These are phyloP conservation scores for Cercospora sp. DNA, from an alignment of 2,329 filamentous ascomycete genomes.

Conservation along the genomic window DNA sequence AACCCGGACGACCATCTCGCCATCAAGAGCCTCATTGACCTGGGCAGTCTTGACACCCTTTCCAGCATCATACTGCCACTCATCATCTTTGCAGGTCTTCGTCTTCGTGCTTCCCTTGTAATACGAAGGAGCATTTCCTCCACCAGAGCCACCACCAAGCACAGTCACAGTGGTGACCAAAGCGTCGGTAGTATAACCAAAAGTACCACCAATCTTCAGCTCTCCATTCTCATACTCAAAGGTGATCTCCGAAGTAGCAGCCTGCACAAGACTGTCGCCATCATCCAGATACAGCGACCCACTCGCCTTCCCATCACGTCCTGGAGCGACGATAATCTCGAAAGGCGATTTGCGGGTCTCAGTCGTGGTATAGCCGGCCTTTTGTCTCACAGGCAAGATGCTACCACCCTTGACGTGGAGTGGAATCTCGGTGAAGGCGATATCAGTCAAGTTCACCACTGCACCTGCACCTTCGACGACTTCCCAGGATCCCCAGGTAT, in stretches of 20 bases:
- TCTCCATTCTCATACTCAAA: slow-evolving; percentile 59
- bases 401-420: slow-evolving; percentile 65
- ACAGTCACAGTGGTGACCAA: slow-evolving; percentile 18
- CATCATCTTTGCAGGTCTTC: slow-evolving; percentile 4
- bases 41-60: slow-evolving; percentile 12
- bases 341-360: slow-evolving; percentile 67
- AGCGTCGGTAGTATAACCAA: slow-evolving; percentile 18
- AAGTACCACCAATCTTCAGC: slow-evolving; percentile 16
- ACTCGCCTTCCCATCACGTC: slow-evolving; percentile 59
- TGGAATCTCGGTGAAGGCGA: slow-evolving; percentile 59
- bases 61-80: slow-evolving; percentile 10
- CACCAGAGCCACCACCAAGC: background rate
- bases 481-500: slow-evolving; percentile 58
- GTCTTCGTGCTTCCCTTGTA: slow-evolving; percentile 1
- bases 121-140: slow-evolving; percentile 8
- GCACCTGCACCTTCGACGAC: slow-evolving; percentile 50
- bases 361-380: slow-evolving; percentile 61
- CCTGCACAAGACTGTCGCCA: slow-evolving; percentile 65
- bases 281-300: slow-evolving; percentile 78
- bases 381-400: slow-evolving; percentile 60
- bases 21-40: slow-evolving; percentile 16
- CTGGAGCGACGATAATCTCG: slow-evolving; percentile 68
- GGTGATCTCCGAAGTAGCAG: slow-evolving; percentile 55
- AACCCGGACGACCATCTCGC: slow-evolving; percentile 14
- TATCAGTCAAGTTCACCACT: slow-evolving; percentile 44